Evolutionary conservation across 192 early-diverging fungal genomes (phyloP).

Genomic region (Podila horticola): DNA sequence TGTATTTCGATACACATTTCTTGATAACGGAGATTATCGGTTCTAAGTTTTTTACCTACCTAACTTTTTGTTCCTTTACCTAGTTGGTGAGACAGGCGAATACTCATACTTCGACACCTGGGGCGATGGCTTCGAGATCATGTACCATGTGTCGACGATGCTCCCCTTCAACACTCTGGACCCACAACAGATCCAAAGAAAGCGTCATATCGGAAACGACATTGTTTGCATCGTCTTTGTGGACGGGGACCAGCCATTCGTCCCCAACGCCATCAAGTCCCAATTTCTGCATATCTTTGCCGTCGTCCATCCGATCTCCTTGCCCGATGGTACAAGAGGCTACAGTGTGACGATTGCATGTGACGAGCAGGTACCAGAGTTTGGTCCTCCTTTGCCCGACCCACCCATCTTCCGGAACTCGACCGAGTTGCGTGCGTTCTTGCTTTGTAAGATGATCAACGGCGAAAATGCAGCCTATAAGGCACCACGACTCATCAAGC

Average conservation of each 20-base stretch:
- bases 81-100: slow-evolving; percentile 74
- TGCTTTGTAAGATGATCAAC: slow-evolving; percentile 62
- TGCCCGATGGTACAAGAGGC: slow-evolving; percentile 24
- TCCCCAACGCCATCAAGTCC: slow-evolving; percentile 64
- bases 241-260: slow-evolving; percentile 60
- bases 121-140: slow-evolving; percentile 75
- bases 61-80: neutral
- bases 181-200: slow-evolving; percentile 74
- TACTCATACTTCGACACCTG: slow-evolving; percentile 78
- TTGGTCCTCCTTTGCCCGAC: slow-evolving; percentile 62
- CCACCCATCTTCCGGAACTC: slow-evolving; percentile 54
- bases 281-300: slow-evolving; percentile 70
- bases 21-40: neutral
- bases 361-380: slow-evolving; percentile 61
- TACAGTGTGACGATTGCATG: slow-evolving; percentile 40
- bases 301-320: slow-evolving; percentile 45
- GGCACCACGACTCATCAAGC: slow-evolving; percentile 59
- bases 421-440: slow-evolving; percentile 48
- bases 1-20: slow-evolving; percentile 25
- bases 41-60: neutral
- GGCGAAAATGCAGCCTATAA: slow-evolving; percentile 66
- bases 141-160: slow-evolving; percentile 82
- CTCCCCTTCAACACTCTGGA: slow-evolving; percentile 75
- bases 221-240: slow-evolving; percentile 72
- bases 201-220: slow-evolving; percentile 73